Evolutionary conservation across 805 yeast species (phyloP), one percentile per base, ranked within the genome.

Genomic region (Candida endomychidarum): DNA sequence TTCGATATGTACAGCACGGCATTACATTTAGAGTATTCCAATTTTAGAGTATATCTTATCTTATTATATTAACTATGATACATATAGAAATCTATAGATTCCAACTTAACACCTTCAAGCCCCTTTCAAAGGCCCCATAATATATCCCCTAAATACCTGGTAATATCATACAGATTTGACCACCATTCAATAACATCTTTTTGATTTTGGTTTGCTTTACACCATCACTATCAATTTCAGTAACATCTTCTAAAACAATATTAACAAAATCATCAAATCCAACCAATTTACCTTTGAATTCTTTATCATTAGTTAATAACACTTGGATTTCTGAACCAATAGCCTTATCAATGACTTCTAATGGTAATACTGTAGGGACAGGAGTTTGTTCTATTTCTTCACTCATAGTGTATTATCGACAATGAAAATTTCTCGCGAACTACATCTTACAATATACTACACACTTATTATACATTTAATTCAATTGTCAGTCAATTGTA

Each of bases 181-280:
- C 80, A 7, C 90, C 89, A 58, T 83, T 83, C 50, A 85, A 67
- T 31, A 85, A 67, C 76, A 85, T 80, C 52, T 72, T 77, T 42
- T 81, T 73, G 34, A 61, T 54, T 18, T 77, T 71, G 15, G 68
- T 71, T 23, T 66, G 71, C 29, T 69, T 63, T 41, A 59, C 55
- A 4, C 74, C 74, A 24, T 70, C 72, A 29, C 60, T 65, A 38
- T 72, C 77, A 3, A 56, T 55, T 40, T 86, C 96, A 7, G 74
- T 74, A 25, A 84, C 97, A 52, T 90, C 82, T 51, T 85, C 86
- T 38, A 93, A 72, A 8, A 93, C 95, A 62, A 90, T 80, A 57
- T 87, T 93, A 45, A 93, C 97, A 53, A 83, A 91, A 62, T 93
- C 98, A 59, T 93, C 99, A 61, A 91, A 91, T 1, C 98, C 98